Base-by-base conservation (phyloP, 2,329 filamentous ascomycete species). In the Phialemoniopsis sp. region DNA sequence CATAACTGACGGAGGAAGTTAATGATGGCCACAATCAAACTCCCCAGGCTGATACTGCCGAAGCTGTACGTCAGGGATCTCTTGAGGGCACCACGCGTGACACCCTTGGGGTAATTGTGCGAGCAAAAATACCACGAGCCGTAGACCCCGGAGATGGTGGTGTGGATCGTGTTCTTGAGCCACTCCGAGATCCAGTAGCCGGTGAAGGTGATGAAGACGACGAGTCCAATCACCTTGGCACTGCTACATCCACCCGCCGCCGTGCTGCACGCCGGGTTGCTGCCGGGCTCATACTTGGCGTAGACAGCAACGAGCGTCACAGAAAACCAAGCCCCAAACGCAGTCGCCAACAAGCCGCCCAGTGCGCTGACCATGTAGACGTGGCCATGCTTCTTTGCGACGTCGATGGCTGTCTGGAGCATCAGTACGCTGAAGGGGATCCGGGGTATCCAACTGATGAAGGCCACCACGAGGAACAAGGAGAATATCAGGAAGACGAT, bases 141-240 rank as follows among this genome's bases (percentile, higher is more conserved):
- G 52, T 95, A 96, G 1, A 95, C 82, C 1, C 91, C 90, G 0
- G 89, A 86, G 42, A 95, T 85, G 17, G 82, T 89, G 3, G 85
- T 85, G 58, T 97, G 89, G 34, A 95, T 87, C 1, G 87, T 89
- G 63, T 95, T 95, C 69, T 96, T 96, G 51, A 96, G 68, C 76
- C 86, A 91, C 59, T 97, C 91, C 2, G 87, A 85, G 47, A 95
- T 82, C 91, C 91, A 97, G 66, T 94, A 96, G 64, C 83, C 87
- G 38, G 89, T 84, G 54, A 97, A 96, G 0, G 89, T 95, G 49
- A 89, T 77, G 58, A 94, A 96, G 14, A 85, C 87, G 5, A 95
- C 69, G 21, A 96, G 66, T 0, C 90, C 90, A 44, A 89, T 90
- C 33, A 96, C 87, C 48, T 83, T 91, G 37, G 71, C 87, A 6